These are phyloP conservation scores for Amanita molliuscula DNA, from an alignment of 768 basidiomycete genomes.

Conservation along the genomic window DNA sequence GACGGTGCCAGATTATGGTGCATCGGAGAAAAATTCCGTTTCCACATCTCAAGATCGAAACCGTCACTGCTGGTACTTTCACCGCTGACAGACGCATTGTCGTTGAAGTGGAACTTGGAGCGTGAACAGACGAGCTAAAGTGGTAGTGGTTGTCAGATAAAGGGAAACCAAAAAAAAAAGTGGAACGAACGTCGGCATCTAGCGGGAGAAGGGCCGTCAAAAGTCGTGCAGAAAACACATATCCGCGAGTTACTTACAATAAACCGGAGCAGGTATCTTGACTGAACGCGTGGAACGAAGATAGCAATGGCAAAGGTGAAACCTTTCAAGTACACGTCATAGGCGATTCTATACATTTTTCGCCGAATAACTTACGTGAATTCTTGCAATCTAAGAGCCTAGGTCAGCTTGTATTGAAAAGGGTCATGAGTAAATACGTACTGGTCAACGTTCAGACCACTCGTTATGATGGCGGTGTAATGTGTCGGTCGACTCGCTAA, in stretches of 20 bases:
- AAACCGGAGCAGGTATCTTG: slow-evolving; percentile 51
- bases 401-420: neutral
- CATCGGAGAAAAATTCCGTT: neutral
- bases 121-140: slow-evolving; percentile 12
- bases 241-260: slow-evolving; percentile 30
- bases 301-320: slow-evolving; percentile 40
- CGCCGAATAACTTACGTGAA: slow-evolving; percentile 1
- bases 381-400: slow-evolving; percentile 1
- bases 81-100: slow-evolving; percentile 1
- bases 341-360: neutral
- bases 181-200: slow-evolving; percentile 5
- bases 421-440: neutral
- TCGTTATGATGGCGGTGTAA: slow-evolving; percentile 38
- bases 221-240: neutral
- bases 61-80: neutral
- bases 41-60: slow-evolving; percentile 1
- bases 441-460: slow-evolving; percentile 8
- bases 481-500: slow-evolving; percentile 30
- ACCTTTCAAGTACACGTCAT: slow-evolving; percentile 10
- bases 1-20: neutral
- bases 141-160: neutral
- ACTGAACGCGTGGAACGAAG: slow-evolving; percentile 46
- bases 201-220: neutral
- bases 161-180: neutral
- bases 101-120: slow-evolving; percentile 9